Base-by-base conservation (phyloP, 345 rosid genomes). In the Garcia nutans region DNA sequence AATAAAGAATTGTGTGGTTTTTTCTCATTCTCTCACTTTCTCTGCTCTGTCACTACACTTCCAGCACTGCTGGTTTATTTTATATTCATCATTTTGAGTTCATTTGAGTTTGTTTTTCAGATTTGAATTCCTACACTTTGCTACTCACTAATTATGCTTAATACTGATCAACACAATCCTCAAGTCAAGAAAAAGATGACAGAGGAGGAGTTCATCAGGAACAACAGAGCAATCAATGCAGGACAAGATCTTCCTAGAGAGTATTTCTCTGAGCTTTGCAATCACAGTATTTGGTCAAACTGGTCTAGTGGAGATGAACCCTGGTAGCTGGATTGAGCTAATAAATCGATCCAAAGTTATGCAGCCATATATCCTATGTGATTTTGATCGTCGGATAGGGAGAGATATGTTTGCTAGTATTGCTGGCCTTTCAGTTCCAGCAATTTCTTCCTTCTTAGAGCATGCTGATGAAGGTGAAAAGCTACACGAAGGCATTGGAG, bases 121-220 rank as follows among this genome's bases (percentile, higher is more conserved):
- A n/a, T n/a, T n/a, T n/a, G n/a, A n/a, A n/a, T n/a, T n/a, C n/a
- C n/a, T n/a, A n/a, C n/a, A n/a, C n/a, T n/a, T n/a, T 93, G 97
- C 24, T 95, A 95, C 80, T 95, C 99, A 0, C 88, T 95, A 73
- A 93, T 95, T 24, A 95, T 95, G 99, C 97, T 95, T 50, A 95
- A 95, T 50, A 93, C 99, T 0, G 98, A 95, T 74, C 97, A 89
- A 33, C 98, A 95, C 78, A 95, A 95, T 64, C 97, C 96, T 6
- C 98, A 95, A 69, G 96, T 93, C 6, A 93, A 88, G 88, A 95
- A 89, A 78, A 95, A 90, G 81, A 95, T 95, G 98, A 91, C 99
- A 2, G 99, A 93, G 77, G 99, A 95, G 61, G 99, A 95, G 71
- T 95, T 95, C 71, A 91, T 95, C 20, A 86, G 89, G 69, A 95